Evolutionary conservation across 2,329 filamentous ascomycete species (phyloP).

Genomic region (Neopestalotiopsis sp.): DNA sequence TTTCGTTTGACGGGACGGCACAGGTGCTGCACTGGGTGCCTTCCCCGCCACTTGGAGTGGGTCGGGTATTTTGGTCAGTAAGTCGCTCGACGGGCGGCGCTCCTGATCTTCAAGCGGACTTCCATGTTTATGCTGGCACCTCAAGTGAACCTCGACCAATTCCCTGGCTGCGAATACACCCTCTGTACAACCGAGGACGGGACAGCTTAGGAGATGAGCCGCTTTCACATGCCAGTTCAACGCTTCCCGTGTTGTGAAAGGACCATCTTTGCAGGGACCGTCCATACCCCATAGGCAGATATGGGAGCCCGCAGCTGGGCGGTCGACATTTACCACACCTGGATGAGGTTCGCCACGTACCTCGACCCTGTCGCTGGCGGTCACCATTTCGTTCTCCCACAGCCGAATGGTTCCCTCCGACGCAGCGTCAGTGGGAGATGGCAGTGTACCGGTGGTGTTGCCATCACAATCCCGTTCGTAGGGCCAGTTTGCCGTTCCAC

Average conservation of each 20-base stretch:
- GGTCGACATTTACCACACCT: slow-evolving; percentile 28
- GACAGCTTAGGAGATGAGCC: slow-evolving; percentile 49
- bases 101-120: slow-evolving; percentile 14
- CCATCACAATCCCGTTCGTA: slow-evolving; percentile 31
- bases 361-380: slow-evolving; percentile 30
- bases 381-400: slow-evolving; percentile 32
- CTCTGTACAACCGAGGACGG: slow-evolving; percentile 43
- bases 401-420: slow-evolving; percentile 14
- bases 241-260: slow-evolving; percentile 42
- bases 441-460: slow-evolving; percentile 11
- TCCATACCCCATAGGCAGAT: slow-evolving; percentile 44
- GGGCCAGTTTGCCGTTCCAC: slow-evolving; percentile 20
- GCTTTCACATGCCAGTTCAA: slow-evolving; percentile 49
- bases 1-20: slow-evolving; percentile 3
- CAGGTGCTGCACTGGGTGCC: background rate
- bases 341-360: slow-evolving; percentile 30
- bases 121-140: slow-evolving; percentile 38
- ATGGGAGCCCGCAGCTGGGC: slow-evolving; percentile 33
- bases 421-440: slow-evolving; percentile 13
- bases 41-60: background rate
- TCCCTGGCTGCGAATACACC: slow-evolving; percentile 38
- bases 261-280: slow-evolving; percentile 36
- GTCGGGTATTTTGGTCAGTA: slow-evolving; percentile 16
- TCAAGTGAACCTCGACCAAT: slow-evolving; percentile 43
- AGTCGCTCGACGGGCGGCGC: slow-evolving; percentile 24